These are phyloP conservation scores for Leucaena leucocephala DNA, from an alignment of 306 rosid species.

Conservation along the genomic window DNA sequence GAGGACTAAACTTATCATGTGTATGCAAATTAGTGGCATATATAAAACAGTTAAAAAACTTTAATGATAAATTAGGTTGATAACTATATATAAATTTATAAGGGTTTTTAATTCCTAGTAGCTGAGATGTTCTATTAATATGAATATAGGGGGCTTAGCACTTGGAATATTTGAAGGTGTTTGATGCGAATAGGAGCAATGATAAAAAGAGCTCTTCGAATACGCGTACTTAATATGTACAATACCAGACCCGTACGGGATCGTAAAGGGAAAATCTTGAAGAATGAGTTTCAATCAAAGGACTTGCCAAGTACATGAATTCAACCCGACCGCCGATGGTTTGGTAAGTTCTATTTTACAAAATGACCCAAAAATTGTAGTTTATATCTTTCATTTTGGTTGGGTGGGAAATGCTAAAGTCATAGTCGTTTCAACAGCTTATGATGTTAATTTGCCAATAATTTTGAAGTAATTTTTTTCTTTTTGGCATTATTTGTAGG, in stretches of 20 bases:
- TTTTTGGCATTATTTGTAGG: conserved; percentile 43
- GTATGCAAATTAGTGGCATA: no score
- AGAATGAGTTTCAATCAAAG: conserved; percentile 65
- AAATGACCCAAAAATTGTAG: background rate
- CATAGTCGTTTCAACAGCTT: background rate
- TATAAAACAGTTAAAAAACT: no score
- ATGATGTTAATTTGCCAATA: background rate
- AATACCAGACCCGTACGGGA: conserved; percentile 70
- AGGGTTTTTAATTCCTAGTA: no score
- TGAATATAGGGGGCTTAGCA: no score
- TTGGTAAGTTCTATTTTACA: conserved; percentile 49
- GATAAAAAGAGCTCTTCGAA: conserved; percentile 39
- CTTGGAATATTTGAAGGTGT: no score
- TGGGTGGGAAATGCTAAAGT: background rate
- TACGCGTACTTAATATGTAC: conserved; percentile 84
- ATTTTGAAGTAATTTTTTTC: background rate
- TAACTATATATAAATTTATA: no score
- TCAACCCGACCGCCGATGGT: conserved; percentile 92
- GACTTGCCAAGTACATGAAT: conserved; percentile 83
- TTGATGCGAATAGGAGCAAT: conserved; percentile 73
- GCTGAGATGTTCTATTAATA: no score
- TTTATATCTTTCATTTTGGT: background rate
- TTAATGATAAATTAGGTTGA: no score
- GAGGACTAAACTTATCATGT: no score
- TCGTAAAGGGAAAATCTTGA: conserved; percentile 59